Percentiles rank a stretch among this genome's conserved stretches.
Evolutionary conservation across 495 filamentous ascomycete genomes (phyloP).

Genomic region (Cetradonia linearis): DNA sequence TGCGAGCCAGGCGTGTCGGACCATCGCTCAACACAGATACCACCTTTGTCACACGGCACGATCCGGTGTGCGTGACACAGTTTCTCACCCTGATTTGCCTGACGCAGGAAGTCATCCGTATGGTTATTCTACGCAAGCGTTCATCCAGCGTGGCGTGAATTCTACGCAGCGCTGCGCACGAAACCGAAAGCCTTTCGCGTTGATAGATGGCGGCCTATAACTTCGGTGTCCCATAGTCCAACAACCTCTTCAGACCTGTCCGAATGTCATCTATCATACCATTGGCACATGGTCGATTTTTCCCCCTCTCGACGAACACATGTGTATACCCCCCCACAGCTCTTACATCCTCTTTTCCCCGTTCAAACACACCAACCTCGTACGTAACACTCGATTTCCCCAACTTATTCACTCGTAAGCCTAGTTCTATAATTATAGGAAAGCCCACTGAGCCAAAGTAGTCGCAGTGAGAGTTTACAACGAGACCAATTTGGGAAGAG

Average conservation of each 20-base stretch:
- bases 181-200: neutral
- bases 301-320: slow-evolving; percentile 74
- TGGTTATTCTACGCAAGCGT: too few species aligned
- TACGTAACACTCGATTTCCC: slow-evolving; percentile 86
- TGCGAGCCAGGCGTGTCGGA: too few species aligned
- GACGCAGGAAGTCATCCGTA: too few species aligned
- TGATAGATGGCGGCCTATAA: slow-evolving; percentile 19
- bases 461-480: slow-evolving; percentile 72
- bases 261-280: slow-evolving; percentile 50
- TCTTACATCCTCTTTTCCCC: slow-evolving; percentile 61
- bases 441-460: slow-evolving; percentile 80
- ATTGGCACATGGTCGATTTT: slow-evolving; percentile 48
- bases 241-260: slow-evolving; percentile 39
- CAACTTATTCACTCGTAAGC: slow-evolving; percentile 70
- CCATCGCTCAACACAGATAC: too few species aligned
- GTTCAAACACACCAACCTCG: slow-evolving; percentile 79
- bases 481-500: slow-evolving; percentile 62
- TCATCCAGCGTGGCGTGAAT: too few species aligned
- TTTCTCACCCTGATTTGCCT: too few species aligned
- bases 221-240: slow-evolving; percentile 19
- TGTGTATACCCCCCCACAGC: slow-evolving; percentile 82
- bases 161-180: neutral
- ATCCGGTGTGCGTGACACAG: too few species aligned
- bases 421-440: slow-evolving; percentile 71
- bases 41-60: too few species aligned